Percentiles rank a stretch among this genome's conserved stretches.
Conservation (phyloP, 2,329 filamentous ascomycete species). For the Laburnicola sp. region DNA sequence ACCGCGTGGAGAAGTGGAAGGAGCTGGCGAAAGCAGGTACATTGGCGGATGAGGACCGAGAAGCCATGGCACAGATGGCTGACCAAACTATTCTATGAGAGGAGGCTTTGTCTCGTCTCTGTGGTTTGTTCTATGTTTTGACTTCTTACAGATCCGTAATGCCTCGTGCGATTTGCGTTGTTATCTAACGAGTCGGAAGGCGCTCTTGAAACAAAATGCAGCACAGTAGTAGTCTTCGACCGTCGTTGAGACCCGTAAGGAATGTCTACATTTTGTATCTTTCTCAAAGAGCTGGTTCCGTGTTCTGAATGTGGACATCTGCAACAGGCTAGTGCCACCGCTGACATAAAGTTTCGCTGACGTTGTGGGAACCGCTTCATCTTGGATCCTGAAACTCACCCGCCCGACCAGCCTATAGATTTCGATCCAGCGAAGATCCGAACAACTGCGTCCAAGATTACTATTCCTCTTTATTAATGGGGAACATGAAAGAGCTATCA, state of each 20-base stretch:
- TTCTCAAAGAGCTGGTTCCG: no score
- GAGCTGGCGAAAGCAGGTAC: conserved; percentile 40
- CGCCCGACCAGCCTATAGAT: neutral
- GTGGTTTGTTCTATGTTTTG: no score
- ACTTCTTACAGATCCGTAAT: no score
- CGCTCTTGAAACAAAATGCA: no score
- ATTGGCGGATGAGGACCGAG: conserved; percentile 37
- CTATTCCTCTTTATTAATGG: neutral
- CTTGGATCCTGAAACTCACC: neutral
- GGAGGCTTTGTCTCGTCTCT: neutral
- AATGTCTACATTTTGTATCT: no score
- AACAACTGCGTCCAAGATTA: neutral
- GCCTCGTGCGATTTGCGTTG: no score
- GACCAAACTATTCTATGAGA: conserved; percentile 4
- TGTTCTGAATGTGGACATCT: no score
- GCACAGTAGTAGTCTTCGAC: neutral
- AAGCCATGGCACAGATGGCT: conserved; percentile 39
- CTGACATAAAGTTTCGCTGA: neutral
- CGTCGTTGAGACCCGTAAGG: no score
- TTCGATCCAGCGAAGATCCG: conserved; percentile 1
- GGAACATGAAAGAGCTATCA: neutral
- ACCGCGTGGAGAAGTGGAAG: conserved; percentile 42
- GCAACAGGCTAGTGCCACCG: neutral
- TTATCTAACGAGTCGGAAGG: no score
- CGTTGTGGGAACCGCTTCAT: no score